phyloP scores from a whole-genome alignment of 768 basidiomycete species.

The Mycena rosella region DNA sequence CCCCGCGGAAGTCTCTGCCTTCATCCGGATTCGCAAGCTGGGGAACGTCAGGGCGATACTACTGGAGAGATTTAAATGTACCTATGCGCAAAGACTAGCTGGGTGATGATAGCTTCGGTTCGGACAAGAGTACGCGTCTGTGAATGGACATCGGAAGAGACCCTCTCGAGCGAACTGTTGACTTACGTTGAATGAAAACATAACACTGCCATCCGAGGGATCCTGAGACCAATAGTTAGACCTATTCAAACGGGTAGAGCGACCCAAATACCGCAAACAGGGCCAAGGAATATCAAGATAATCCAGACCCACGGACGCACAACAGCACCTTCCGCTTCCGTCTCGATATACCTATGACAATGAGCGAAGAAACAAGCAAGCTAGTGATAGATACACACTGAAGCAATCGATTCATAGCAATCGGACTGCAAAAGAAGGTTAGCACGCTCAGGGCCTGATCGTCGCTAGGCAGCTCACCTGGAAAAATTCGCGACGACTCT shows the following conservation, averaged over 20 bases:
- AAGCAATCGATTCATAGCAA: conserved; percentile 57
- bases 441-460: conserved; percentile 36
- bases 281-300: conserved; percentile 60
- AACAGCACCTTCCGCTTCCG: conserved; percentile 47
- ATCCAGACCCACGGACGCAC: conserved; percentile 83
- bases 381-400: conserved; percentile 42
- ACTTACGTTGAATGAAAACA: conserved; percentile 53
- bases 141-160: not conserved
- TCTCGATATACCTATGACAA: conserved; percentile 69
- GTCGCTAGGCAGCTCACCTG: conserved; percentile 22
- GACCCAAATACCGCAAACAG: conserved; percentile 44
- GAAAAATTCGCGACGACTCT: conserved; percentile 7
- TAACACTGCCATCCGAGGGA: conserved; percentile 67
- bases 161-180: conserved; percentile 50
- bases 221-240: not conserved
- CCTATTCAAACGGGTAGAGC: too few species aligned
- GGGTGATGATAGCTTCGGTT: conserved; percentile 58
- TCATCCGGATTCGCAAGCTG: too few species aligned
- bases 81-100: conserved; percentile 59
- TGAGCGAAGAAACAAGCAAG: too few species aligned
- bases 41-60: not conserved
- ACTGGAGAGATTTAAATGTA: not conserved
- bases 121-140: conserved; percentile 62
- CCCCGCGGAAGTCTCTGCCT: conserved; percentile 60
- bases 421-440: conserved; percentile 50